Percentiles rank a stretch among this genome's conserved stretches.
Evolutionary conservation across 257 asterid genomes (phyloP).

Genomic region (Hygrophila difformis): DNA sequence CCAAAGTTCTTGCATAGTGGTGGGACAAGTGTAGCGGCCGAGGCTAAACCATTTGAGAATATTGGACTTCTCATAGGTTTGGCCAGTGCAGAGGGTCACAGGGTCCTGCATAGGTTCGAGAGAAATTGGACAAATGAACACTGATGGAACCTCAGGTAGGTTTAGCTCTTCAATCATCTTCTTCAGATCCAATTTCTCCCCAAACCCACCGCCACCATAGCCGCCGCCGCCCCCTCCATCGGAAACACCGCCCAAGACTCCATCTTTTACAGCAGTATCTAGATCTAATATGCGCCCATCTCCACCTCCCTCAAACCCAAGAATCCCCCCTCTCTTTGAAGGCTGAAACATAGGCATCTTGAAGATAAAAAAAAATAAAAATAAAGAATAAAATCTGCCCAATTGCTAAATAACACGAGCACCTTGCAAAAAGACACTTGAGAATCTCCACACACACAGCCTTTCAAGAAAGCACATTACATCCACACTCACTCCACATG

Average conservation of each 20-base stretch:
- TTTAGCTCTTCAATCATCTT: constrained; percentile 65
- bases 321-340: constrained; percentile 15
- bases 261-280: constrained; percentile 31
- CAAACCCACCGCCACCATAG: constrained; percentile 21
- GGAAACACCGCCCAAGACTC: constrained; percentile 32
- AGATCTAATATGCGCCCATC: constrained; percentile 29
- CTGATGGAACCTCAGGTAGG: constrained; percentile 50
- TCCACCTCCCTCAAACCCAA: constrained; percentile 22
- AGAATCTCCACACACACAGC: constrained; percentile 17
- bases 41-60: constrained; percentile 72
- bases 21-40: constrained; percentile 78
- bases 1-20: constrained; percentile 83
- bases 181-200: constrained; percentile 51
- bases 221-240: too few species aligned
- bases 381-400: neutral
- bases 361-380: neutral
- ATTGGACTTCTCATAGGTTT: constrained; percentile 69
- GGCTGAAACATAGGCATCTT: constrained; percentile 29
- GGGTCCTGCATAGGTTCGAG: constrained; percentile 94
- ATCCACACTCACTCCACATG: constrained; percentile 18
- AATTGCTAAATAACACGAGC: neutral
- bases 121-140: constrained; percentile 75
- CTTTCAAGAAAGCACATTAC: constrained; percentile 30
- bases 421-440: constrained; percentile 10
- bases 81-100: constrained; percentile 84